A percentile compares a stretch with the other conserved stretches of the same genome.
Evolutionary conservation across 495 filamentous ascomycete species (phyloP).

Genomic region (Daldinia loculata): DNA sequence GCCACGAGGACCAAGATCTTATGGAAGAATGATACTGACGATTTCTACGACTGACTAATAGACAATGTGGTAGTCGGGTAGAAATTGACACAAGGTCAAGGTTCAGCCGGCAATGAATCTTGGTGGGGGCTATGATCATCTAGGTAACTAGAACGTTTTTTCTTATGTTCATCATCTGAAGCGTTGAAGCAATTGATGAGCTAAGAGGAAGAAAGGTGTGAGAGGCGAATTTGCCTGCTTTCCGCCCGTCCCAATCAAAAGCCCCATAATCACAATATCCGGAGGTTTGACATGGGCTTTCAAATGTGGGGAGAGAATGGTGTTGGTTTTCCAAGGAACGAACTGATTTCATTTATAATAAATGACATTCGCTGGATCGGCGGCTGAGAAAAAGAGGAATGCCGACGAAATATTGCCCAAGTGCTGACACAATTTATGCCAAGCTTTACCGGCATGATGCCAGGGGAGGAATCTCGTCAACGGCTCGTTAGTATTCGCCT

Average conservation of each 20-base stretch:
- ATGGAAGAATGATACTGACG: not conserved
- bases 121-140: constrained; percentile 2
- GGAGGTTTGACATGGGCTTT: constrained; percentile 10
- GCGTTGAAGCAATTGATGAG: not conserved
- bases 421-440: constrained; percentile 28
- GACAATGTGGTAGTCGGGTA: not conserved
- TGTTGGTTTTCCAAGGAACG: constrained; percentile 21
- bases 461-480: constrained; percentile 16
- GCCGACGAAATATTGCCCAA: constrained; percentile 21
- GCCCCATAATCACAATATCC: constrained; percentile 24
- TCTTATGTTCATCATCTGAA: not conserved
- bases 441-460: constrained; percentile 32
- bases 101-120: not conserved
- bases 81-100: constrained; percentile 1
- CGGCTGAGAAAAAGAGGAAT: constrained; percentile 36
- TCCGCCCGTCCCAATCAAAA: constrained; percentile 6
- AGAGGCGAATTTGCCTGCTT: constrained; percentile 24
- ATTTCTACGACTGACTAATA: not conserved
- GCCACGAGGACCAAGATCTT: not conserved
- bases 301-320: constrained; percentile 6
- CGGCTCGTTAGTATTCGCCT: constrained; percentile 29
- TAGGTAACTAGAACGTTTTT: not conserved
- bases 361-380: constrained; percentile 18
- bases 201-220: not conserved
- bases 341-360: constrained; percentile 35